Percentiles rank a stretch among this genome's conserved stretches.
Conservation (phyloP, 352 stramenopile species). For the Phytopythium chamaehyphon region DNA sequence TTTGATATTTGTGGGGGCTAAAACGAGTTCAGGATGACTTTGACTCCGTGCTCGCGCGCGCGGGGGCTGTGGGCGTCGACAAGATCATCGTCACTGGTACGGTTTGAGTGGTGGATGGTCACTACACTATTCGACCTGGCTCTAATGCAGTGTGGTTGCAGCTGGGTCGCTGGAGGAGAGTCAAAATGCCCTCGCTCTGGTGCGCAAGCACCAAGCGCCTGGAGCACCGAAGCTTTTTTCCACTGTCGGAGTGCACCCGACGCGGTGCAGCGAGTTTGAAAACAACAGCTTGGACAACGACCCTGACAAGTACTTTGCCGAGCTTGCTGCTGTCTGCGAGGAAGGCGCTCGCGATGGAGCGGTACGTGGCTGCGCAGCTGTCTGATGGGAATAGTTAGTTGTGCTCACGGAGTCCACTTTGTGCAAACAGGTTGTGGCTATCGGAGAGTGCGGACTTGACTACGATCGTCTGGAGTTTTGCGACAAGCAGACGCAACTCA, state of each 20-base stretch:
- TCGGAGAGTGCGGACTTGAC: slow-evolving; percentile 96
- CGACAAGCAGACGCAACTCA: slow-evolving; percentile 84
- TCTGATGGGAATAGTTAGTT: too few relatives aligned
- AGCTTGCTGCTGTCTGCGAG: slow-evolving; percentile 52
- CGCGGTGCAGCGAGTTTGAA: slow-evolving; percentile 89
- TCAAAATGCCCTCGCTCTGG: slow-evolving; percentile 26
- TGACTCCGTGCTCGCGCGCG: slow-evolving; percentile 74
- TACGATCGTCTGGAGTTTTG: slow-evolving; percentile 97
- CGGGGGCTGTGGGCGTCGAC: slow-evolving; percentile 77
- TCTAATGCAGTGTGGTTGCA: slow-evolving; percentile 1
- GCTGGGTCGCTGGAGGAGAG: slow-evolving; percentile 45
- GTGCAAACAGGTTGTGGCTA: slow-evolving; percentile 79
- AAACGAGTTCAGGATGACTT: slow-evolving; percentile 12
- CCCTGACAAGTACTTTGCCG: slow-evolving; percentile 56
- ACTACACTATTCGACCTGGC: background rate
- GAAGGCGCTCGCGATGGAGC: slow-evolving; percentile 46
- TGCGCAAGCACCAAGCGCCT: slow-evolving; percentile 5
- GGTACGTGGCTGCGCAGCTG: too few relatives aligned
- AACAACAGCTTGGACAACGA: slow-evolving; percentile 37
- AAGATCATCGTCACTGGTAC: slow-evolving; percentile 91
- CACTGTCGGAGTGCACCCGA: slow-evolving; percentile 91
- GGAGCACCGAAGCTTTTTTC: slow-evolving; percentile 39
- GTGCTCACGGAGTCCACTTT: slow-evolving; percentile 1
- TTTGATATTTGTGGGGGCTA: background rate
- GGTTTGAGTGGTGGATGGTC: background rate